Base-by-base conservation (phyloP, 2,329 filamentous ascomycete species). In the Fusarium sp. region DNA sequence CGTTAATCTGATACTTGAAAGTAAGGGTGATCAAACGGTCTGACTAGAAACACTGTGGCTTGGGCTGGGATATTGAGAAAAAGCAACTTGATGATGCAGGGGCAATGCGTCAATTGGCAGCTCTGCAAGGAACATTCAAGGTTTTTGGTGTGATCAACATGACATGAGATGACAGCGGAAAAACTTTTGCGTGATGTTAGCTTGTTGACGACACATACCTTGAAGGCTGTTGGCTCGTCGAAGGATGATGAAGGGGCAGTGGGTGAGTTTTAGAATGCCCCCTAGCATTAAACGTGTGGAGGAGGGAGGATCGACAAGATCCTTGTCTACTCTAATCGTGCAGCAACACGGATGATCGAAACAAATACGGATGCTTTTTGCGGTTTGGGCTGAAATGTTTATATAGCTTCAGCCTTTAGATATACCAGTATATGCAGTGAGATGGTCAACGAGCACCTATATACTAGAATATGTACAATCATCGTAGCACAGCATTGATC, bases 151-250 rank as follows among this genome's bases (percentile, higher is more conserved):
- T 36, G 42, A 66, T 31, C 51, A 36, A 34, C 44, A 31, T 34
- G 28, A 52, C 53, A 67, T 56, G 66, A 44, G 63, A 73, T 69
- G 71, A 69, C 67, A 73, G 67, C 71, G 67, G 71, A 56, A 63
- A 30, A 42, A 16, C 18, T 54, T 52, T 42, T 64, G 36, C 52
- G 42, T 63, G 33, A 51, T 52, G 16, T 46, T 51, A 54, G 41
- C 10, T 15, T 45, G 28, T 20, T 46, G 16, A 33, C n/a, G 20
- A 47, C 16, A 31, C 30, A 41, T 34, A 8, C 47, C 20, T 30
- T 16, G 16, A 26, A 12, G 16, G 4, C 13, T 12, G 49, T 52
- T 44, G 46, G 38, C 28, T 45, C 13, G 16, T 28, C 7, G 23
- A 20, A 36, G 47, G n/a, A 31, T 60, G 41, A 50, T 34, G 51